Evolutionary conservation across 768 basidiomycete species (phyloP).

Genomic region (Russula griseocarnosa): DNA sequence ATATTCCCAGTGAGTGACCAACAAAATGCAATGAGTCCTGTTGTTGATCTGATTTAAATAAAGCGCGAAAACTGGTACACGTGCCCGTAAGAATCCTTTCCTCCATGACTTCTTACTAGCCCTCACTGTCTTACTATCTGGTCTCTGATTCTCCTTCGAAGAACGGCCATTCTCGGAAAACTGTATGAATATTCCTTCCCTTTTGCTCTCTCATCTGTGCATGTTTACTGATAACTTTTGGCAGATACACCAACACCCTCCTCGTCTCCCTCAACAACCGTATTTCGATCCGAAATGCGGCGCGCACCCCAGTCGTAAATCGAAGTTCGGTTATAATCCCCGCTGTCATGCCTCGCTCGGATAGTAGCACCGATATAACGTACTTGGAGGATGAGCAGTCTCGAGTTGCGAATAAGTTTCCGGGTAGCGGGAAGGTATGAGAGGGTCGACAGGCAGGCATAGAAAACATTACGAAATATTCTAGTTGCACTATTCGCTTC

Average conservation of each 20-base stretch:
- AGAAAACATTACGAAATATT: too few species aligned
- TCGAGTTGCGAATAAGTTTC: neutral
- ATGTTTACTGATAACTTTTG: neutral
- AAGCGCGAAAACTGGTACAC: slow-evolving; percentile 15
- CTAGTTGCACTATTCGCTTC: too few species aligned
- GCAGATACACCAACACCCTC: slow-evolving; percentile 11
- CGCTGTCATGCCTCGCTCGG: neutral
- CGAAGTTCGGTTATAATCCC: too few species aligned
- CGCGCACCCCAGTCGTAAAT: neutral
- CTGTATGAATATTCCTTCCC: neutral
- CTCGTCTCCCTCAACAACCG: slow-evolving; percentile 20
- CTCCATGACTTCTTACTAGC: neutral
- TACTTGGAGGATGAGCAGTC: too few species aligned
- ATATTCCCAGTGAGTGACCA: slow-evolving; percentile 6
- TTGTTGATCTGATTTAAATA: neutral
- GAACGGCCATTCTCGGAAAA: slow-evolving; percentile 13
- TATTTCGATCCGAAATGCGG: slow-evolving; percentile 1
- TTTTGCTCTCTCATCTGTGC: too few species aligned
- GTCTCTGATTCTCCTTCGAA: neutral
- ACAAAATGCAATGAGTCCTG: too few species aligned
- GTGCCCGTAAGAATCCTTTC: slow-evolving; percentile 10
- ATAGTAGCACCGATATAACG: neutral
- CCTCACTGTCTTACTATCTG: neutral
- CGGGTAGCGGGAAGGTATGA: neutral
- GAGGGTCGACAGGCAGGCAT: neutral